These are phyloP conservation scores for Bimuria novae-zelandiae DNA, from an alignment of 2,329 filamentous ascomycete genomes.

Conservation along the genomic window DNA sequence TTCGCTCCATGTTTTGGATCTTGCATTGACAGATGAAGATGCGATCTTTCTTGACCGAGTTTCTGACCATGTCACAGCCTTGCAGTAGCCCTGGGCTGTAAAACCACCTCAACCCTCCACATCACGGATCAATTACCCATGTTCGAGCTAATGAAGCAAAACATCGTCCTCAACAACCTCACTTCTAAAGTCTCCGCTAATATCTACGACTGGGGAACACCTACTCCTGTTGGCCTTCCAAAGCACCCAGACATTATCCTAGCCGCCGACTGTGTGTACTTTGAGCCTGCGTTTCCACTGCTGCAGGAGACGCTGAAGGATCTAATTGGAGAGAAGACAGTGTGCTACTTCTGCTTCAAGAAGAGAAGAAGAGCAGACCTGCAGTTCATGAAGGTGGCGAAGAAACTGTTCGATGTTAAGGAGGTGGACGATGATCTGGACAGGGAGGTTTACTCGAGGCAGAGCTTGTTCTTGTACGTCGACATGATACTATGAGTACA, in stretches of 20 bases:
- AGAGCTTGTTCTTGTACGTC: slow-evolving; percentile 57
- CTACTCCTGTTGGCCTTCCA: slow-evolving; percentile 47
- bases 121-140: slow-evolving; percentile 90
- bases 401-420: slow-evolving; percentile 54
- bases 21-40: background rate
- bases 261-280: slow-evolving; percentile 97
- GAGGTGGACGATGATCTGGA: slow-evolving; percentile 56
- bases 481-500: background rate
- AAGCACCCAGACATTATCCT: slow-evolving; percentile 78
- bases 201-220: slow-evolving; percentile 76
- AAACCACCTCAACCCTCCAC: slow-evolving; percentile 63
- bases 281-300: slow-evolving; percentile 91
- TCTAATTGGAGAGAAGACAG: slow-evolving; percentile 66
- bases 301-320: slow-evolving; percentile 77
- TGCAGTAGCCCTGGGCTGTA: slow-evolving; percentile 61
- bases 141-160: slow-evolving; percentile 82
- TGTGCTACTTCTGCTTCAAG: slow-evolving; percentile 94
- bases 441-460: slow-evolving; percentile 49
- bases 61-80: slow-evolving; percentile 46
- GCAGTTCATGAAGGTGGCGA: slow-evolving; percentile 57
- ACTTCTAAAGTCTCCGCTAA: slow-evolving; percentile 65
- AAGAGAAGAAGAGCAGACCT: slow-evolving; percentile 75
- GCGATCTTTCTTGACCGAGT: background rate
- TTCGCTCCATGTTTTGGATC: background rate
- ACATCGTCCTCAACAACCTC: slow-evolving; percentile 81